These are phyloP conservation scores for Persicaria tinctoria DNA, from an alignment of 148 eudicot species.

Conservation along the genomic window DNA sequence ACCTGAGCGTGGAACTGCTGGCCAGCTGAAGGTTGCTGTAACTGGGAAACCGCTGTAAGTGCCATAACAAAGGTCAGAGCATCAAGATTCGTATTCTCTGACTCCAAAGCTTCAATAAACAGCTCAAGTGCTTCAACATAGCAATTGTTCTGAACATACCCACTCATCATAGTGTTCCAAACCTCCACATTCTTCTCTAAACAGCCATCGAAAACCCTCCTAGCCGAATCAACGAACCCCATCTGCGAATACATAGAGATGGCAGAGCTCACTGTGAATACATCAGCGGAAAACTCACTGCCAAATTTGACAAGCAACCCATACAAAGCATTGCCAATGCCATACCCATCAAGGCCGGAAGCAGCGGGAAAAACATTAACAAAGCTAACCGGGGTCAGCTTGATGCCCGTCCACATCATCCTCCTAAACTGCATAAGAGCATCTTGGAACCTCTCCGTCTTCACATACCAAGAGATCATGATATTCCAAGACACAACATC, in stretches of 20 bases:
- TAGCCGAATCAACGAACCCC: conserved; percentile 48
- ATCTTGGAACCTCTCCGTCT: conserved; percentile 35
- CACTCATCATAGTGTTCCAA: conserved; percentile 94
- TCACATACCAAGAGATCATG: conserved; percentile 63
- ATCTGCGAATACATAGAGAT: conserved; percentile 74
- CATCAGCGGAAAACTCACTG: conserved; percentile 38
- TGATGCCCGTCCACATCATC: conserved; percentile 61
- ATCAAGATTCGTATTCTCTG: conserved; percentile 32
- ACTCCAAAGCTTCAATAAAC: conserved; percentile 48
- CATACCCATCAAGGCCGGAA: conserved; percentile 27
- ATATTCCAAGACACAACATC: conserved; percentile 78
- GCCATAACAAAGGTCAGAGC: conserved; percentile 65
- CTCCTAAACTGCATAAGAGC: conserved; percentile 56
- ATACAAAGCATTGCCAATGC: conserved; percentile 43
- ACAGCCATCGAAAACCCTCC: conserved; percentile 54
- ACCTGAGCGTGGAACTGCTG: conserved; percentile 65
- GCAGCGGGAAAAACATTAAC: conserved; percentile 81
- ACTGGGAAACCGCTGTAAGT: conserved; percentile 67
- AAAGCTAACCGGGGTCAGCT: conserved; percentile 64
- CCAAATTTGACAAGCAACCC: conserved; percentile 72
- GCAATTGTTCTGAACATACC: conserved; percentile 54
- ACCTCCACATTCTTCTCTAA: conserved; percentile 71
- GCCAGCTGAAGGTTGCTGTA: conserved; percentile 49
- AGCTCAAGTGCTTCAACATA: conserved; percentile 60
- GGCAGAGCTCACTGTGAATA: conserved; percentile 66